A percentile compares a stretch with the other conserved stretches of the same genome.
These are phyloP conservation scores for Oryza meyeriana DNA, from an alignment of 176 grass and related monocot species.

Conservation along the genomic window DNA sequence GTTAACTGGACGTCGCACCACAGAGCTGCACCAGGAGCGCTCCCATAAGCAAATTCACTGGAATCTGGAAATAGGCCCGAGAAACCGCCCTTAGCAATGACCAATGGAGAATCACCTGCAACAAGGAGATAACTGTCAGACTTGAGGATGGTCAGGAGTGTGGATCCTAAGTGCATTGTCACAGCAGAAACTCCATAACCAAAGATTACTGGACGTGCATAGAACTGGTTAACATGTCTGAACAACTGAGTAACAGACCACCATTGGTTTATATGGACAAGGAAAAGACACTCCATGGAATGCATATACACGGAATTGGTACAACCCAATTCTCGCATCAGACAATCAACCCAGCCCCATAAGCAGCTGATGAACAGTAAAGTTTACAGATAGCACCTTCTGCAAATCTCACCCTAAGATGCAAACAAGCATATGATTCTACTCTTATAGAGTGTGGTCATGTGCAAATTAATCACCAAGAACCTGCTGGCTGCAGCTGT, in stretches of 20 bases:
- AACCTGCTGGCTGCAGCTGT: neutral
- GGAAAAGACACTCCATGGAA: neutral
- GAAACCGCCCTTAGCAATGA: constrained; percentile 84
- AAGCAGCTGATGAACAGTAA: neutral
- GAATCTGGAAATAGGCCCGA: constrained; percentile 88
- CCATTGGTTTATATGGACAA: neutral
- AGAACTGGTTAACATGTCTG: neutral
- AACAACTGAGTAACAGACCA: neutral
- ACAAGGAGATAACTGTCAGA: constrained; percentile 27
- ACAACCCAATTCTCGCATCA: neutral
- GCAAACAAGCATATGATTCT: neutral
- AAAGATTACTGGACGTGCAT: neutral
- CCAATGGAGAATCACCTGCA: constrained; percentile 57
- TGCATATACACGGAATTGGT: neutral
- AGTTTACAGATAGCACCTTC: neutral
- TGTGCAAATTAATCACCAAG: neutral
- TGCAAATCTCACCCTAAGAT: constrained; percentile 1
- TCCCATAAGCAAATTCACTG: neutral
- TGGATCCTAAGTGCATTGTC: neutral
- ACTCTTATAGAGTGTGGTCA: neutral
- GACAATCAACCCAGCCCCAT: neutral
- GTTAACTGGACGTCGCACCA: constrained; percentile 77
- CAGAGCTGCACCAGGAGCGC: constrained; percentile 20
- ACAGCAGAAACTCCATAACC: neutral
- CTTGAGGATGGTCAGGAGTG: neutral